Evolutionary conservation across 1,284 basidiomycete genomes (phyloP).

Genomic region (Malassezia yamatoensis): DNA sequence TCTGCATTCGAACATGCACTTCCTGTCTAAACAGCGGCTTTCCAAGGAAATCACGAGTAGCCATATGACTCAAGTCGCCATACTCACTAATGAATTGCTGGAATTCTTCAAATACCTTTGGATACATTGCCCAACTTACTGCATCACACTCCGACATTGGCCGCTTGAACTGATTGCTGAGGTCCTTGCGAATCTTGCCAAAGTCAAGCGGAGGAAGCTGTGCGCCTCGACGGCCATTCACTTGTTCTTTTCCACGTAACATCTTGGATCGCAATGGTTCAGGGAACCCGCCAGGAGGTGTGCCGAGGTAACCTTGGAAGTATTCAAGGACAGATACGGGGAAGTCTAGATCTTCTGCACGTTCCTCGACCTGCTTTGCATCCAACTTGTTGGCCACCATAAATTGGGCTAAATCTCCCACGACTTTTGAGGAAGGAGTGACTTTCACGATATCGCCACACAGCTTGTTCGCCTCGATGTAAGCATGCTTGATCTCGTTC

Average conservation of each 20-base stretch:
- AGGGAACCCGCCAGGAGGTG: slow-evolving; percentile 74
- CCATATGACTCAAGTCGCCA: slow-evolving; percentile 70
- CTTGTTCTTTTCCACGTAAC: slow-evolving; percentile 84
- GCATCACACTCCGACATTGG: slow-evolving; percentile 75
- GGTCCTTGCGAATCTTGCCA: slow-evolving; percentile 85
- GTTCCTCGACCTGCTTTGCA: slow-evolving; percentile 73
- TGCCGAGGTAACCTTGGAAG: slow-evolving; percentile 72
- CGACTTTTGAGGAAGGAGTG: slow-evolving; percentile 96
- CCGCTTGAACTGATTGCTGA: slow-evolving; percentile 86
- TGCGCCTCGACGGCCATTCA: slow-evolving; percentile 84
- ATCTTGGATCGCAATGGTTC: slow-evolving; percentile 83
- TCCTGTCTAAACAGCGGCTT: slow-evolving; percentile 86
- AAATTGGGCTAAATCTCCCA: slow-evolving; percentile 93
- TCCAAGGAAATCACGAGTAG: slow-evolving; percentile 92
- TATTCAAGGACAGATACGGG: slow-evolving; percentile 59
- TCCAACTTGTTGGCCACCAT: slow-evolving; percentile 90
- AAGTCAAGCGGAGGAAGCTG: slow-evolving; percentile 81
- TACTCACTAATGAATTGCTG: slow-evolving; percentile 87
- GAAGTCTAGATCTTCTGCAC: slow-evolving; percentile 87
- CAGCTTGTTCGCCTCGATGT: slow-evolving; percentile 60
- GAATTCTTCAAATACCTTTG: slow-evolving; percentile 94
- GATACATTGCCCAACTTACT: slow-evolving; percentile 89
- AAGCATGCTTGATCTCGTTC: slow-evolving; percentile 97
- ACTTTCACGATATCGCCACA: slow-evolving; percentile 99
- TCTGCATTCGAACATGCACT: slow-evolving; percentile 90